A percentile compares a stretch with the other conserved stretches of the same genome.
Evolutionary conservation across 208 protist species (phyloP).

Genomic region (Crithidia brevicula): DNA sequence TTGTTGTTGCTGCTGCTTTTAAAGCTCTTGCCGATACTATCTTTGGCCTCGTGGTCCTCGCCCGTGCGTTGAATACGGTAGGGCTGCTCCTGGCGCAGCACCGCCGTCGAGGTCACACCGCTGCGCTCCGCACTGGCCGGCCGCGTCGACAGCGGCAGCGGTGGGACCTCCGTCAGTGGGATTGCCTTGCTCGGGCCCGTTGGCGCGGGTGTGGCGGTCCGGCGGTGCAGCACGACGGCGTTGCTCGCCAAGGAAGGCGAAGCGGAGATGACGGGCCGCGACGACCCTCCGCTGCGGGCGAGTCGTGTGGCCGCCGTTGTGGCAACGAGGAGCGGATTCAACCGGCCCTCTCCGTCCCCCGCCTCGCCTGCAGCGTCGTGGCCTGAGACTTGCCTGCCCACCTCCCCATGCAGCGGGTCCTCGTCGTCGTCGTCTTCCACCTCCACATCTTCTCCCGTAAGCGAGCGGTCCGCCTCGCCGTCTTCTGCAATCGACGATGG

Average conservation of each 20-base stretch:
- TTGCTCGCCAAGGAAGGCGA: slow-evolving; percentile 27
- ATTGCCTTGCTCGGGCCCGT: too few relatives aligned
- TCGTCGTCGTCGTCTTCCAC: background rate
- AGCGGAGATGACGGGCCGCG: slow-evolving; percentile 9
- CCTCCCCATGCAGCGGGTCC: background rate
- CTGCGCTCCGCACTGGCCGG: background rate
- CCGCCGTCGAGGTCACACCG: background rate
- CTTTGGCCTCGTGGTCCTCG: background rate
- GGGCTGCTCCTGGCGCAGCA: background rate
- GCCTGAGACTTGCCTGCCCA: background rate
- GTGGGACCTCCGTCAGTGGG: slow-evolving; percentile 7
- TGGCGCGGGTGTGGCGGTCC: background rate
- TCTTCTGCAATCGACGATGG: slow-evolving; percentile 17
- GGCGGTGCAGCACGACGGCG: slow-evolving; percentile 15
- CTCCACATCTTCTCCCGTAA: background rate
- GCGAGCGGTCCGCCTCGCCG: slow-evolving; percentile 8
- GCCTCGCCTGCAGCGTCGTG: background rate
- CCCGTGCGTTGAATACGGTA: slow-evolving; percentile 13
- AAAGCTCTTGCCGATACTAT: background rate
- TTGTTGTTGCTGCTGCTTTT: too few relatives aligned
- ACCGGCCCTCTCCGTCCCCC: background rate
- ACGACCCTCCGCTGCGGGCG: background rate
- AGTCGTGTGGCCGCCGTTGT: background rate
- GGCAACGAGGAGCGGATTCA: background rate
- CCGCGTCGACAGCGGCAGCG: slow-evolving; percentile 18